Percentiles rank a stretch among this genome's conserved stretches.
Evolutionary conservation across 1,139 yeast genomes (phyloP).

Genomic region (Geotrichum restrictum): DNA sequence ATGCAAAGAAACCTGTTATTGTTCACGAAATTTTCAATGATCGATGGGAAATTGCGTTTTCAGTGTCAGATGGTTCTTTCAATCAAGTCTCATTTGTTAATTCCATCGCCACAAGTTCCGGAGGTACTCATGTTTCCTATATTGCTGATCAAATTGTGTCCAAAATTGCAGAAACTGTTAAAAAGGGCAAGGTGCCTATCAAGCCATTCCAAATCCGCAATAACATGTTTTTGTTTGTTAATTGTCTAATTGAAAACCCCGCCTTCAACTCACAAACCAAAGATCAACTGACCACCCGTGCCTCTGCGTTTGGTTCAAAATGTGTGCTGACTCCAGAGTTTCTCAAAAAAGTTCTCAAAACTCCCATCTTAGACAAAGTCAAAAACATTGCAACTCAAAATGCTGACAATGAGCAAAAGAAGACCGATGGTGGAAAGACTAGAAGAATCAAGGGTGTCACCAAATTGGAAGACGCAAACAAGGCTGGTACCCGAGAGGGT

Average conservation of each 20-base stretch:
- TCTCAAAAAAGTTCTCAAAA: slow-evolving; percentile 65
- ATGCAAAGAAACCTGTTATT: slow-evolving; percentile 52
- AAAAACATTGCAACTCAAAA: slow-evolving; percentile 79
- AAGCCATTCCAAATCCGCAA: slow-evolving; percentile 86
- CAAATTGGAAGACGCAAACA: slow-evolving; percentile 92
- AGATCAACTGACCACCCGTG: slow-evolving; percentile 88
- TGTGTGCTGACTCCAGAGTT: slow-evolving; percentile 72
- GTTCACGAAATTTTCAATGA: slow-evolving; percentile 73
- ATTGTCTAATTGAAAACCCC: slow-evolving; percentile 92
- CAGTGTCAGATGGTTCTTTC: slow-evolving; percentile 82
- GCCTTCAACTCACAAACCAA: slow-evolving; percentile 97
- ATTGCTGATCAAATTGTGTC: slow-evolving; percentile 79
- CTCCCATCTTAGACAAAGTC: slow-evolving; percentile 79
- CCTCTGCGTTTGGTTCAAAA: slow-evolving; percentile 83
- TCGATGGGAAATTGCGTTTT: slow-evolving; percentile 96
- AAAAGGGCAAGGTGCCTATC: slow-evolving; percentile 71
- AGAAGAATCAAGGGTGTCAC: slow-evolving; percentile 87
- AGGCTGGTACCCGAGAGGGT: slow-evolving; percentile 93
- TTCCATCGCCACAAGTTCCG: slow-evolving; percentile 94
- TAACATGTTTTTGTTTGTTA: slow-evolving; percentile 84
- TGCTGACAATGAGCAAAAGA: slow-evolving; percentile 82
- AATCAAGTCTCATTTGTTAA: slow-evolving; percentile 96
- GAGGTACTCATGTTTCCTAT: slow-evolving; percentile 93
- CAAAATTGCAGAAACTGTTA: slow-evolving; percentile 67
- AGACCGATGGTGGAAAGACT: slow-evolving; percentile 90